Conservation (phyloP, 306 rosid genomes). For the Cucumis sativus region Cucumber_9930_V3 NC_026656.2:4489501-4490000, state of each 20-base stretch:
- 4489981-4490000: background rate
- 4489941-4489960: constrained; percentile 13
- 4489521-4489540: background rate
- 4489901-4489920: constrained; percentile 19
- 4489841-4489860: constrained; percentile 2
- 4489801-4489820: constrained; percentile 7
- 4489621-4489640: constrained; percentile 23
- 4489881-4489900: constrained; percentile 17
- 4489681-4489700: constrained; percentile 5
- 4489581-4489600: constrained; percentile 9
- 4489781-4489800: constrained; percentile 13
- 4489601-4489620: constrained; percentile 14
- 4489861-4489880: constrained; percentile 9
- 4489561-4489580: constrained; percentile 11
- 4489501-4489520: background rate
- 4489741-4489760: background rate
- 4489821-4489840: constrained; percentile 9
- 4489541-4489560: constrained; percentile 12
- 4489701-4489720: constrained; percentile 13
- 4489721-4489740: constrained; percentile 11
- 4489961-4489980: constrained; percentile 5
- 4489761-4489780: background rate
- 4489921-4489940: constrained; percentile 14
- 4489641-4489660: constrained; percentile 11
- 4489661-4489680: constrained; percentile 8